Conservation (phyloP, 2,329 filamentous ascomycete genomes). For the Curvularia verruculosa region DNA sequence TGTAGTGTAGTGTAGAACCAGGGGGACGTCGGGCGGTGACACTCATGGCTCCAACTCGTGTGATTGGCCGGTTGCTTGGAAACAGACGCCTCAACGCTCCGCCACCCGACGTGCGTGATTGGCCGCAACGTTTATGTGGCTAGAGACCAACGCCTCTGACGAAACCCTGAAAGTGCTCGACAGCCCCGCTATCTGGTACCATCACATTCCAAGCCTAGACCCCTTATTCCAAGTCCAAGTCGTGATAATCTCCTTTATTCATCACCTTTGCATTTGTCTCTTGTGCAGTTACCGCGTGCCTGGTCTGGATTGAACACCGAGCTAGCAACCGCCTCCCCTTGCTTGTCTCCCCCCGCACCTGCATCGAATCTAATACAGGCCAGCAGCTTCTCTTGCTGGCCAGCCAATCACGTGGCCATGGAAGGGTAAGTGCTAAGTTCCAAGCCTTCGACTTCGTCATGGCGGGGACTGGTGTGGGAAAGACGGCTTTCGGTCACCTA, state of each 20-base stretch:
- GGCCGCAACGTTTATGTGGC: slow-evolving; percentile 4
- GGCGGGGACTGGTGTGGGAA: slow-evolving; percentile 11
- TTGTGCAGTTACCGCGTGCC: neutral
- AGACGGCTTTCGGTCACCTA: neutral
- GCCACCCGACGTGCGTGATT: slow-evolving; percentile 11
- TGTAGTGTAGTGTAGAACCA: neutral
- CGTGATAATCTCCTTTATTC: neutral
- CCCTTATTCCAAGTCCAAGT: neutral
- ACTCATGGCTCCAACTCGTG: neutral
- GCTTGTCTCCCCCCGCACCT: neutral
- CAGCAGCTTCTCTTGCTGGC: slow-evolving; percentile 8
- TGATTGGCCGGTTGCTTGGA: neutral
- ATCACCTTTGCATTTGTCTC: no score
- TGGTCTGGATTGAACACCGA: neutral
- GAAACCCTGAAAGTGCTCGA: slow-evolving; percentile 7
- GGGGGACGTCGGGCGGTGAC: neutral
- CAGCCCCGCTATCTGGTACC: slow-evolving; percentile 15
- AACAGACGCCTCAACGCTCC: neutral
- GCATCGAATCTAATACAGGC: neutral
- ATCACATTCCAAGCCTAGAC: slow-evolving; percentile 1
- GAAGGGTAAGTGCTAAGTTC: slow-evolving; percentile 40
- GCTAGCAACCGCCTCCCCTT: neutral
- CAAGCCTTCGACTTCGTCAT: slow-evolving; percentile 17
- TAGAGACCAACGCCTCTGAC: slow-evolving; percentile 15
- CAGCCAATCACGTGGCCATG: slow-evolving; percentile 33